Conservation (phyloP, 2,329 filamentous ascomycete species). For the Phyllosticta capitalensis region DNA sequence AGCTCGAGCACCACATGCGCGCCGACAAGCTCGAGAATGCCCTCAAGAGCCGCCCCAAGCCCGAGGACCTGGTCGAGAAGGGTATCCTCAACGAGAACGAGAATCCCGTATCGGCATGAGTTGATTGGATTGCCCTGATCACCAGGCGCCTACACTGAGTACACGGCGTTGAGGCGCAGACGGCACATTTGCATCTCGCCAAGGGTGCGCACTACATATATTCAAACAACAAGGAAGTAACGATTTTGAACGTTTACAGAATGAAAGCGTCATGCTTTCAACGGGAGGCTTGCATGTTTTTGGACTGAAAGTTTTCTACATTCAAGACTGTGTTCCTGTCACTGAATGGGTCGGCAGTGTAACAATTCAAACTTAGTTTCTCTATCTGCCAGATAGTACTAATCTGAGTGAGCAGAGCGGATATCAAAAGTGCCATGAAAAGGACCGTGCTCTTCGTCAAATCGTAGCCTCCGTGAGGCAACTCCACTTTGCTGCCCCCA, state of each 20-base stretch:
- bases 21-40: conserved; percentile 81
- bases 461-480: not conserved
- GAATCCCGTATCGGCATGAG: conserved; percentile 1
- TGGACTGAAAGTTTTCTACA: not conserved
- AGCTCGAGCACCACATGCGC: conserved; percentile 82
- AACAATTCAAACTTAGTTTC: not conserved
- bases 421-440: not conserved
- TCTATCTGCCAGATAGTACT: not conserved
- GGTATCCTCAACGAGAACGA: conserved; percentile 56
- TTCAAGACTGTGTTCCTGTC: not conserved
- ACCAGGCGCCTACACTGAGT: not conserved
- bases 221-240: not conserved
- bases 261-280: not conserved
- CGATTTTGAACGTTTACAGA: not conserved
- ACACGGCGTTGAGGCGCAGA: not conserved
- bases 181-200: not conserved
- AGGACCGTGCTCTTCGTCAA: not conserved
- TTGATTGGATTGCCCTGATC: not conserved
- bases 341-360: not conserved
- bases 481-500: not conserved
- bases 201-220: not conserved
- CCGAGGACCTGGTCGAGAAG: conserved; percentile 66
- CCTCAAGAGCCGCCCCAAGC: conserved; percentile 65
- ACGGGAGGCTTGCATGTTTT: not conserved
- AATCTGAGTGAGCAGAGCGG: not conserved